Evolutionary conservation across 352 stramenopile species (phyloP), one percentile per base, ranked within the genome.

Genomic region (Phytophthora chlamydospora): DNA sequence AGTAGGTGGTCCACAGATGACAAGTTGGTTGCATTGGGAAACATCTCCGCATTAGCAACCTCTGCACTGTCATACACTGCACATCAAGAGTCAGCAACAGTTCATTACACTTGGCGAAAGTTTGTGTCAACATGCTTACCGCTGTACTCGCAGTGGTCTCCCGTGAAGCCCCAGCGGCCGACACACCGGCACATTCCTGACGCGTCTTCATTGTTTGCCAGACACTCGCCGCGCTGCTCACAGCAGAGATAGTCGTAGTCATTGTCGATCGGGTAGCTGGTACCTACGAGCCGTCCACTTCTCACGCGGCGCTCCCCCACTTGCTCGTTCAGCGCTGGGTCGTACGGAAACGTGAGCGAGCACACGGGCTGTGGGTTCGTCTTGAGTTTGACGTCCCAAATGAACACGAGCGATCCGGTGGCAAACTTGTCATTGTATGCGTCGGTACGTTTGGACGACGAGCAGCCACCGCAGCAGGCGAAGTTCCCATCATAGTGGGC

Each of bases 301-400:
- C 83, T 68, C 33, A 92, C 78, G 33, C 80, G 70, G 7, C 83
- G 72, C 7, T 86, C 66, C 0, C 83, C 83, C 2, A 77, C 57
- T 39, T 89, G 76, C 40, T 92, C 83, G 39, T 82, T 80, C 13
- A 84, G 51, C 4, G 62, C 67, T 33, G 73, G 76, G 17, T 89
- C 83, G 54, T 89, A 90, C 6, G 80, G 80, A 19, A 90, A 92
- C 36, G 83, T 82, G 33, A 72, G 16, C 14, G 67, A 34, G 44
- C 80, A 92, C 9, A 74, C 60, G 1, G 62, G 48, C 8, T 76
- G 46, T 4, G 79, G 79, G 14, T 74, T 43, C 11, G 61, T 88
- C 71, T 90, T 90, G 55, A 90, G 68, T 34, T 78, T 79, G 40
- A 58, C 61, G 44, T 90, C 74, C 83, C 83, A 92, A 36, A 92